These are phyloP conservation scores for Trichoderma harzianum DNA, from an alignment of 2,329 filamentous ascomycete species.

Conservation along the genomic window DNA sequence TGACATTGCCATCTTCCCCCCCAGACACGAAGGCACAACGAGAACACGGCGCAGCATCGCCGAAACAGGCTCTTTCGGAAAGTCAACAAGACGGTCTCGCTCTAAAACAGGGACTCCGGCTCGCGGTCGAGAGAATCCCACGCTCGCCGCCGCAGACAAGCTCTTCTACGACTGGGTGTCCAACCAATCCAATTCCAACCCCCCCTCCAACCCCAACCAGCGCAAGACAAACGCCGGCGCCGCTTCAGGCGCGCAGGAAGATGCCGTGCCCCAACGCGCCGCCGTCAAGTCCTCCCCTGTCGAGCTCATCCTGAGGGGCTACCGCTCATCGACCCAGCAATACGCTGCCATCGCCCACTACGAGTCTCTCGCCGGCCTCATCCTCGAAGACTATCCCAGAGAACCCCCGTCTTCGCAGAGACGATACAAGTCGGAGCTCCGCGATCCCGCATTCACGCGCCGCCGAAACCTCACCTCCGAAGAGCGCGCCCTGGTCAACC, in stretches of 20 bases:
- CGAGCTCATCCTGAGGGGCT: constrained; percentile 84
- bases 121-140: constrained; percentile 57
- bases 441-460: constrained; percentile 68
- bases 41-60: constrained; percentile 53
- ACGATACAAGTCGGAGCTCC: constrained; percentile 70
- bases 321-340: constrained; percentile 60
- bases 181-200: constrained; percentile 38
- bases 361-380: constrained; percentile 78
- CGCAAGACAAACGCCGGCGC: constrained; percentile 38
- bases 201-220: constrained; percentile 24
- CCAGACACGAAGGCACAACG: constrained; percentile 43
- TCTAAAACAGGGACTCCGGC: constrained; percentile 59
- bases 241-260: constrained; percentile 36
- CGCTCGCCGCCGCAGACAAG: constrained; percentile 58
- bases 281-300: constrained; percentile 46
- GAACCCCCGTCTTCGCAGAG: constrained; percentile 69
- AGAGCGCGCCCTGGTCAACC: constrained; percentile 75
- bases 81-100: constrained; percentile 61
- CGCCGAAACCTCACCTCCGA: constrained; percentile 63
- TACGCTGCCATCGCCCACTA: constrained; percentile 89
- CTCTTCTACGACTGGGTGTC: constrained; percentile 59
- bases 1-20: neutral
- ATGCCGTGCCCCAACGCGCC: constrained; percentile 36
- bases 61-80: constrained; percentile 64
- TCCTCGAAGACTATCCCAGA: constrained; percentile 91